Evolutionary conservation across 176 grass and related monocot genomes (phyloP), one percentile per base, ranked within the genome.

Genomic region (Neostapfia colusana): DNA sequence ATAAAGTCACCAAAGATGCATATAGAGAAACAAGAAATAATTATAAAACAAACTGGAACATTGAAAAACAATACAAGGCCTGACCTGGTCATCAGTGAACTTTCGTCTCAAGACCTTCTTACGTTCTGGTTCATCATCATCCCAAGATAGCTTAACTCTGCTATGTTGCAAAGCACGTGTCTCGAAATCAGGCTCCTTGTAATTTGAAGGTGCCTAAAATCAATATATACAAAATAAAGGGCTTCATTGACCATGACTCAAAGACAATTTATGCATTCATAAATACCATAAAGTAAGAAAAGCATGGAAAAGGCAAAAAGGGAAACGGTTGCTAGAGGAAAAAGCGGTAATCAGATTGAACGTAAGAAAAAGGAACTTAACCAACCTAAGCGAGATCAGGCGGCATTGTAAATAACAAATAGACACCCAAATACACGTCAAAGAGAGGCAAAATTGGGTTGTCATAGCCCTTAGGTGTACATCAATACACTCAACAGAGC

Each of bases 131-230:
- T 97, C 86, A 83, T 97, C 89, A 57, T 93, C 91, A 49, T 97
- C 91, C 91, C 91, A 97, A 0, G 86, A 86, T 67, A 88, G 82
- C 65, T 92, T 97, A 74, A 93, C 95, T 84, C 79, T 88, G 76
- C 89, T 93, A 64, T 92, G 94, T 72, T 93, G 89, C 84, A 97
- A 85, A 77, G 91, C 89, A 67, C 84, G 84, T 75, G 91, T 97
- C 69, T 91, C 83, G 41, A 93, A 97, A 82, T 89, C 45, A 70
- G 86, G 91, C 69, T 91, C 86, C 71, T 93, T 92, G 79, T 97
- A 97, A 60, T 14, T 85, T 18, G 64, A 25, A 76, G 95, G 88
- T 75, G 72, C 89, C 89, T 97, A 70, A 37, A 79, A 79, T 28
- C 55, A 56, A 65, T 39, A 66, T 68, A 69, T 20, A 55, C 40